Evolutionary conservation across 2,329 filamentous ascomycete genomes (phyloP).

Genomic region (Gaeumannomyces sp.): DNA sequence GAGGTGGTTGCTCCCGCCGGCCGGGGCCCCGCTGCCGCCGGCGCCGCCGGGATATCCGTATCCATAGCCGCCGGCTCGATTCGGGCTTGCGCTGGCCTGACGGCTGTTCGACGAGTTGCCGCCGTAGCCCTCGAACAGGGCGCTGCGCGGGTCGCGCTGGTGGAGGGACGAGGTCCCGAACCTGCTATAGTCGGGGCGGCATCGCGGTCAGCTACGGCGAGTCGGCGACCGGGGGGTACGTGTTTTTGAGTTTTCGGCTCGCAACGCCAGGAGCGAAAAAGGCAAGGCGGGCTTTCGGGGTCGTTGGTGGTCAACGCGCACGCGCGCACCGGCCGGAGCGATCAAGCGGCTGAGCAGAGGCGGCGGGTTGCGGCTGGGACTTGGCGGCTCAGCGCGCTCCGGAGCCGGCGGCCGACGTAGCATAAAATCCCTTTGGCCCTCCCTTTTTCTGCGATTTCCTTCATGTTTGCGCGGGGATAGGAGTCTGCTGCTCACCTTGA

Average conservation of each 20-base stretch:
- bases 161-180: constrained; percentile 64
- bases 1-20: constrained; percentile 3
- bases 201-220: not conserved
- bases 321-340: not conserved
- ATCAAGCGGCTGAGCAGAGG: not conserved
- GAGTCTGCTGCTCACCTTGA: constrained; percentile 11
- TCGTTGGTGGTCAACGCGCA: not conserved
- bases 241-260: not conserved
- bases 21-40: constrained; percentile 17
- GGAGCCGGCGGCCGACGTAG: not conserved
- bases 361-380: not conserved
- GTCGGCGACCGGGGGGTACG: not conserved
- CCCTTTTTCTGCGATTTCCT: not conserved
- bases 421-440: not conserved
- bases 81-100: constrained; percentile 40
- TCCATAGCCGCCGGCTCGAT: constrained; percentile 37
- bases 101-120: constrained; percentile 40
- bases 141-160: constrained; percentile 66
- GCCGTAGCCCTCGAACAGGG: constrained; percentile 70
- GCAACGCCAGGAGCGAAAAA: not conserved
- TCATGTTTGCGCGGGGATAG: not conserved
- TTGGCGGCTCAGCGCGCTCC: not conserved
- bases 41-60: constrained; percentile 44
- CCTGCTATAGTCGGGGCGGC: constrained; percentile 31
- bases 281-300: not conserved